phyloP scores from a whole-genome alignment of 257 asterid genomes.

The Forsythia suspensa region DNA sequence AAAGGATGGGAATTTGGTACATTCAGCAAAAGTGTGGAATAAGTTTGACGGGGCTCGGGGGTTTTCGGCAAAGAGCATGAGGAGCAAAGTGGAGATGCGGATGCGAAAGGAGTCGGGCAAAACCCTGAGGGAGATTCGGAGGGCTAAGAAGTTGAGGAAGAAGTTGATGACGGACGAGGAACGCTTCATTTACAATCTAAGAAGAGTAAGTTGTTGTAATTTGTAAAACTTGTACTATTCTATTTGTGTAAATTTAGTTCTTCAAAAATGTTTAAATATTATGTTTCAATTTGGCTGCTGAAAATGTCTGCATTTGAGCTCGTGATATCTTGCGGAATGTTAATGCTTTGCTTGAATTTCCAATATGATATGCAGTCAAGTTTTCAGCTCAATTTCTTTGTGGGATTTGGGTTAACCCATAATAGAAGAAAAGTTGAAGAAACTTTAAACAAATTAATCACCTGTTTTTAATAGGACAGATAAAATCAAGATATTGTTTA shows the following conservation, averaged over 20 bases:
- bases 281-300: neutral
- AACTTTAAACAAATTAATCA: neutral
- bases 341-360: neutral
- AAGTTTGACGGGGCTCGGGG: slow-evolving; percentile 53
- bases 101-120: slow-evolving; percentile 83
- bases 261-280: neutral
- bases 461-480: neutral
- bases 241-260: neutral
- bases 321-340: neutral
- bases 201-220: slow-evolving; percentile 54
- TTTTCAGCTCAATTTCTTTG: neutral
- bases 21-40: slow-evolving; percentile 35
- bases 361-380: neutral
- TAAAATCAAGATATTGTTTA: neutral
- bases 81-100: slow-evolving; percentile 92
- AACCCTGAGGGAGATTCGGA: slow-evolving; percentile 74
- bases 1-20: slow-evolving; percentile 6
- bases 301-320: neutral
- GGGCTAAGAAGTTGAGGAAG: slow-evolving; percentile 70
- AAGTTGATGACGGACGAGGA: slow-evolving; percentile 92
- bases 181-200: slow-evolving; percentile 74
- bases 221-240: neutral
- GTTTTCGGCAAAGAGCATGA: slow-evolving; percentile 83
- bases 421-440: neutral
- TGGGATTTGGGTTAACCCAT: neutral